Conservation (phyloP, 2,329 filamentous ascomycete genomes). For the Emergomyces pasteurianus region DNA sequence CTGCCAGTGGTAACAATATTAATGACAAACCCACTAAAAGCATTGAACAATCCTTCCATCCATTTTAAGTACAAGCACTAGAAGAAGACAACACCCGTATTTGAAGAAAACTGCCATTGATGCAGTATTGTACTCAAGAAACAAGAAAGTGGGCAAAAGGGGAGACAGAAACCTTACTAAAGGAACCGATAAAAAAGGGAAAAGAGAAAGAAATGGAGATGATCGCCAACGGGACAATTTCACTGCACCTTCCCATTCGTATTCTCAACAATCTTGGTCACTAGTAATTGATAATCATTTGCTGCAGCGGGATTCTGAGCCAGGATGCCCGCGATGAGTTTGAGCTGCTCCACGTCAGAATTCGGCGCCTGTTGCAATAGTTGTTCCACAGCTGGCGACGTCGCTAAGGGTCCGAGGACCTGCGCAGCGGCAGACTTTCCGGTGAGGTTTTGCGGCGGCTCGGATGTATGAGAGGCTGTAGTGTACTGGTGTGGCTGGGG, state of each 20-base stretch:
- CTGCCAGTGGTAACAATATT: no score
- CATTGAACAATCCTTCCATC: background rate
- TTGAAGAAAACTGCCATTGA: background rate
- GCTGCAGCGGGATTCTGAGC: conserved; percentile 53
- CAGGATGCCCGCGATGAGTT: conserved; percentile 58
- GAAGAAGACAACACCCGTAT: background rate
- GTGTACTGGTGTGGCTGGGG: conserved; percentile 10
- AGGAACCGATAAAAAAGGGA: conserved; percentile 4
- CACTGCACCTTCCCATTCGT: conserved; percentile 20
- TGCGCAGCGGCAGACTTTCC: conserved; percentile 49
- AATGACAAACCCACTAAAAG: background rate
- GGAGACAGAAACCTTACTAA: background rate
- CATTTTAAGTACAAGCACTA: background rate
- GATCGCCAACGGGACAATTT: background rate
- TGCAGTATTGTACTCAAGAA: background rate
- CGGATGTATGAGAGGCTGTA: conserved; percentile 15
- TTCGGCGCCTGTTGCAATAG: conserved; percentile 56
- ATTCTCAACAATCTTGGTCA: conserved; percentile 28
- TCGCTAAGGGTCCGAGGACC: conserved; percentile 52
- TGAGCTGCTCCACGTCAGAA: conserved; percentile 61
- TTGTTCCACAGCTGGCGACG: conserved; percentile 55
- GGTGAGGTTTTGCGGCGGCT: conserved; percentile 15
- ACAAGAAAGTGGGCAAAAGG: background rate
- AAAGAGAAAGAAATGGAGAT: no score
- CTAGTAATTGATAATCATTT: conserved; percentile 41